Base-by-base conservation (phyloP, 768 basidiomycete genomes). In the Tremella yokohamensis region DNA sequence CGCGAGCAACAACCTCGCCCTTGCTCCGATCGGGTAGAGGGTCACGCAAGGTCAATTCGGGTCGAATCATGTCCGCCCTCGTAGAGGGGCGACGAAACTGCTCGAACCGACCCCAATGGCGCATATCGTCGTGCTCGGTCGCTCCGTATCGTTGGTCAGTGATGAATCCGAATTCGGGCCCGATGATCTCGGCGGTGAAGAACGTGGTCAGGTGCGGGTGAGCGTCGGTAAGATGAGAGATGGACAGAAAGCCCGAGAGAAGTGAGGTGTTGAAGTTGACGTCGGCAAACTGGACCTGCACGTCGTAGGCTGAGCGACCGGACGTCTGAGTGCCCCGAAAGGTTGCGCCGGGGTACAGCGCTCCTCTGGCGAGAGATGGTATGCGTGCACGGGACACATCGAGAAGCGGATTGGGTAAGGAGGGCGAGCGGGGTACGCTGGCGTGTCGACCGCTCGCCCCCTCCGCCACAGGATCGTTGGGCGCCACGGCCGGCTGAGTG, bases 161-260 rank as follows among this genome's bases (percentile, higher is more conserved):
- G 68, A 91, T 76, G 76, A 98, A 97, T 9, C 93, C 94, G 73
- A 91, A 85, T 19, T 88, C 84, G 59, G 82, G 84, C 16, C 92
- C 92, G 63, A 97, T 93, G 62, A 97, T 90, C 76, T 97, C 90
- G 49, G 92, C 93, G 70, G 92, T 90, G 76, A 97, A 97, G 72
- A 91, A 96, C 1, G 93, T 97, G 4, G 92, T 96, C 40, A 97
- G 83, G 75, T 93, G 89, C 15, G 93, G 93, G 84, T 90, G 92
- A 69, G 94, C 88, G 65, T 93, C 85, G 40, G 93, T 97, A 51
- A 97, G 79, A 25, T 90, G 90, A 16, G 87, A 86, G 73, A 98
- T 98, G 58, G 88, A 85, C 40, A 98, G 85, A 75, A 93, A 94
- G 19, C 94, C 94, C 66, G 87, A 90, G 15, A 97, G 81, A 61